Conservation (phyloP, 1,139 yeast genomes). For the Geotrichum histeridarum region DNA sequence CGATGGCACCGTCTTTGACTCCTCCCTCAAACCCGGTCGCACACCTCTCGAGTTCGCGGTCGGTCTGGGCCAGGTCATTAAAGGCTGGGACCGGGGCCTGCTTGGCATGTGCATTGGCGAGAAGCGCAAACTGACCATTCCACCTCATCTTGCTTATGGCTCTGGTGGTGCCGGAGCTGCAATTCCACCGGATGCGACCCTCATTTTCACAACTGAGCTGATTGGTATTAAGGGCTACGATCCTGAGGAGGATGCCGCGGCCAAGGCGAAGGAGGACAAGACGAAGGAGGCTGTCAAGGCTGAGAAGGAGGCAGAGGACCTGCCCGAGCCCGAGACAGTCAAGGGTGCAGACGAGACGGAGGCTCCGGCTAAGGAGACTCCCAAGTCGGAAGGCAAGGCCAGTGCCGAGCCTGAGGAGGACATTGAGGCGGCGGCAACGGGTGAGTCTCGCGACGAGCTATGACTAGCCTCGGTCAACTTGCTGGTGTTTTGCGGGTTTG, state of each 20-base stretch:
- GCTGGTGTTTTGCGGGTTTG: background rate
- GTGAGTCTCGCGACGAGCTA: constrained; percentile 8
- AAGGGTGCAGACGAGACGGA: background rate
- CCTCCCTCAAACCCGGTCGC: constrained; percentile 57
- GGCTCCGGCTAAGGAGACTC: constrained; percentile 4
- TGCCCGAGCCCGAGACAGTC: constrained; percentile 11
- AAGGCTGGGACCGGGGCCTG: constrained; percentile 87
- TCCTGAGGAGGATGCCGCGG: constrained; percentile 14
- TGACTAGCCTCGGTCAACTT: constrained; percentile 3
- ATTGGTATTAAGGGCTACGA: constrained; percentile 31
- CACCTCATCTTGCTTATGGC: constrained; percentile 76
- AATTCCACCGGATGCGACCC: constrained; percentile 69
- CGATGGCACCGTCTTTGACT: constrained; percentile 69
- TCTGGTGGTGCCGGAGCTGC: constrained; percentile 61
- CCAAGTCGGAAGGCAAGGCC: constrained; percentile 1
- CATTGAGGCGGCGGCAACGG: constrained; percentile 8
- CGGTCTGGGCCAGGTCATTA: constrained; percentile 73
- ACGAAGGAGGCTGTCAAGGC: constrained; percentile 1
- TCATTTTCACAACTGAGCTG: constrained; percentile 39
- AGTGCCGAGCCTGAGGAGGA: constrained; percentile 7
- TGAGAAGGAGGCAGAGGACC: constrained; percentile 17
- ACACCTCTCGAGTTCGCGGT: constrained; percentile 61
- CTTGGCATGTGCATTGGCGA: constrained; percentile 82
- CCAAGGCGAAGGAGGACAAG: constrained; percentile 5
- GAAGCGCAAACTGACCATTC: constrained; percentile 69